Base-by-base conservation (phyloP, 2,329 filamentous ascomycete species). In the Aspergillus sp. region DNA sequence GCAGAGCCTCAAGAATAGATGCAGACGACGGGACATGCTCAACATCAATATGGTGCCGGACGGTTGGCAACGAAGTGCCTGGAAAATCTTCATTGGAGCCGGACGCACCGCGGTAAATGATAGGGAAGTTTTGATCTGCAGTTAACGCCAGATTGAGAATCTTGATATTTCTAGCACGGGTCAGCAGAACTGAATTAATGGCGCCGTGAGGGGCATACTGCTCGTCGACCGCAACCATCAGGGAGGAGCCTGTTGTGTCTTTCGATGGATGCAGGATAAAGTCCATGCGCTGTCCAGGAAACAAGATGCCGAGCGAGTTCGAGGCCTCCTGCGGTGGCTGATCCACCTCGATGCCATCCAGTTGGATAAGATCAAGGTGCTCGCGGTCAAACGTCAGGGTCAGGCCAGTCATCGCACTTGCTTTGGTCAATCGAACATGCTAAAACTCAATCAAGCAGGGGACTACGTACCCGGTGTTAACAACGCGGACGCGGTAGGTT, bases 201-300 rank as follows among this genome's bases (percentile, higher is more conserved):
- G 13, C 7, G 11, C 40, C 9, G 4, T 17, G 11, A 15, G 7
- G 17, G 24, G 45, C 56, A 20, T 65, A 77, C 76, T 74, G 71
- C 52, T 71, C 64, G 60, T 79, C 74, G 11, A 77, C 63, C 8
- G 71, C 59, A 4, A 76, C 61, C 5, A 56, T 72, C 56, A 76
- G 58, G 2, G 64, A 66, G 2, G 69, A 68, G 5, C 22, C 22
- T 12, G 49, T 33, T 39, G 39, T 58, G 27, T n/a, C 33, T 8
- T 22, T 51, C 2, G 66, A 46, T 15, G 66, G 60, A 4, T 61
- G 67, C 24, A 76, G 49, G 22, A 75, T 64, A 57, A 79, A 62
- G 57, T 80, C 78, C 59, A 79, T 73, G 27, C 79, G 72, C 56
- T 81, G 77, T 7, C 79, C 79, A 4, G 78, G 75, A 53, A 76